phyloP scores from a whole-genome alignment of 169 alveolate genomes.

The Plasmodium gonderi region DNA sequence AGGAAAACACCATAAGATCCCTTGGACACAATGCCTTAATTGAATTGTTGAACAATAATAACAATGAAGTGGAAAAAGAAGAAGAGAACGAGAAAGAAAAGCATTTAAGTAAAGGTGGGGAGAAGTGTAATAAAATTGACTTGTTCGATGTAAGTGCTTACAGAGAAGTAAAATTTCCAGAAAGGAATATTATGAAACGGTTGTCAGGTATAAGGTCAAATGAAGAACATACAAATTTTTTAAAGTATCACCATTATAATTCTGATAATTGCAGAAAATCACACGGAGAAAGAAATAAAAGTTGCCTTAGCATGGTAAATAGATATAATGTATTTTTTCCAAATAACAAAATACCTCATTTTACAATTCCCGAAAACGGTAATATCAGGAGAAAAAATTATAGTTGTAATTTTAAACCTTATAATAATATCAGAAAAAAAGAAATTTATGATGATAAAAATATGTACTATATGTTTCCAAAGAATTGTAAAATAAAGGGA shows the following conservation, averaged over 20 bases:
- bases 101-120: neutral
- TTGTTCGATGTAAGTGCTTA: neutral
- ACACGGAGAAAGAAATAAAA: neutral
- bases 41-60: slow-evolving; percentile 8
- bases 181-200: neutral
- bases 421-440: neutral
- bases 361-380: neutral
- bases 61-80: neutral
- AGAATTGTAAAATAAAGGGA: neutral
- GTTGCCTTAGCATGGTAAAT: neutral
- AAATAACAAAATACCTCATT: neutral
- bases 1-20: neutral
- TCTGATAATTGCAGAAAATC: slow-evolving; percentile 3
- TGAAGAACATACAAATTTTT: neutral
- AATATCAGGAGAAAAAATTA: neutral
- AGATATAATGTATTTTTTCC: slow-evolving; percentile 8
- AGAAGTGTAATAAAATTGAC: neutral
- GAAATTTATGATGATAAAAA: neutral
- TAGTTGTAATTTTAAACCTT: neutral
- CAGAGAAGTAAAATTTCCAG: neutral
- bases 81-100: neutral
- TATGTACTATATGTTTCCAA: neutral
- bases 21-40: slow-evolving; percentile 36
- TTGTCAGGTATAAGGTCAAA: neutral
- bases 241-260: neutral